phyloP scores from a whole-genome alignment of 345 rosid species.

The Arabidopsis suecica region DNA sequence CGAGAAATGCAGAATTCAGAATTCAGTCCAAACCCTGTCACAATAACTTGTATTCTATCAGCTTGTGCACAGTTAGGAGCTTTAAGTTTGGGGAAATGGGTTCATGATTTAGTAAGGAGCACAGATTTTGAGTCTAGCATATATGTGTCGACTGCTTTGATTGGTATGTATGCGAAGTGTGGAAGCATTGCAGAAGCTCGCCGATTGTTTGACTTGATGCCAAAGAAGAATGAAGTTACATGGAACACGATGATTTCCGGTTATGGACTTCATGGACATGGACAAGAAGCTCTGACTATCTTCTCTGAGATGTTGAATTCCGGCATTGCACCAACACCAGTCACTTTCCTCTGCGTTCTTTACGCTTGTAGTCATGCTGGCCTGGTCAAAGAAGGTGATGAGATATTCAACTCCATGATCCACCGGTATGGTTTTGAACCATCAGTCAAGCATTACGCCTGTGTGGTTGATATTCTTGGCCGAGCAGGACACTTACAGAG shows the following conservation, averaged over 20 bases:
- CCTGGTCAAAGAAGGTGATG: conserved; percentile 69
- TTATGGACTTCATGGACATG: conserved; percentile 85
- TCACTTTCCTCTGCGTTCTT: conserved; percentile 72
- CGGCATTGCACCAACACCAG: conserved; percentile 56
- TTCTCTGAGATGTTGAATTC: conserved; percentile 62
- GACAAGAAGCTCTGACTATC: conserved; percentile 65
- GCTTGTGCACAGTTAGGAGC: conserved; percentile 86
- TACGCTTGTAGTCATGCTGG: conserved; percentile 93
- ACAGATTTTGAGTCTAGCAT: conserved; percentile 62
- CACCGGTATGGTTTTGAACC: conserved; percentile 63
- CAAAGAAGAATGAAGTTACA: conserved; percentile 73
- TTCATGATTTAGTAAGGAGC: conserved; percentile 58
- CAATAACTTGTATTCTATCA: conserved; percentile 72
- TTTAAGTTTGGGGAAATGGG: conserved; percentile 74
- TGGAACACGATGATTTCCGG: conserved; percentile 89
- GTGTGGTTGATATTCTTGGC: conserved; percentile 82
- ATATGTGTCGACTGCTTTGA: conserved; percentile 73
- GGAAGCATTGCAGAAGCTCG: conserved; percentile 75
- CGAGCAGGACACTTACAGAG: conserved; percentile 73
- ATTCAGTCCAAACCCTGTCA: conserved; percentile 66
- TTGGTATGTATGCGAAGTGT: conserved; percentile 87
- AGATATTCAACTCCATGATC: conserved; percentile 67
- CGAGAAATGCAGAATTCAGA: conserved; percentile 62
- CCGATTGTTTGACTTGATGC: conserved; percentile 58
- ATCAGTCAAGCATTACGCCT: conserved; percentile 71